Base-by-base conservation (phyloP, 2,329 filamentous ascomycete genomes). In the Xenoacremonium recifei region DNA sequence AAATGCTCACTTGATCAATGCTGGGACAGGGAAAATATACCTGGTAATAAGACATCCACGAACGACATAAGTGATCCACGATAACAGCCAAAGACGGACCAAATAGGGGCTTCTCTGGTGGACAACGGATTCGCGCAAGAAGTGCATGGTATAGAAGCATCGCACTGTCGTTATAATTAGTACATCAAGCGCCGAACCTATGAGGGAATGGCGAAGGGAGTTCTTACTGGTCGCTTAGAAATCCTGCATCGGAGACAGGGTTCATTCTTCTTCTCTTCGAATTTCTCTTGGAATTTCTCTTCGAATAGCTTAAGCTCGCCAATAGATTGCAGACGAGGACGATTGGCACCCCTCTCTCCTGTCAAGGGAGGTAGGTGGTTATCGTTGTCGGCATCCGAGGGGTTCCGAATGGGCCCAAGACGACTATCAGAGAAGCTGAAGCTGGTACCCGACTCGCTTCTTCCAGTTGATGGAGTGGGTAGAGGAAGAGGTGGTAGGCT, bases 291-390 rank as follows among this genome's bases (percentile, higher is more conserved):
- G n/a, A n/a, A n/a, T n/a, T n/a, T n/a, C 25, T 75, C 70, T 29
- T 67, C 70, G 15, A 75, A 64, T 7, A 80, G 65, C 30, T 68
- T 69, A 4, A 81, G 67, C 57, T 80, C 77, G 31, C 72, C 76
- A 34, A 81, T 80, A 15, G 77, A 80, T 53, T 80, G 70, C 2
- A 81, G 62, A 18, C 75, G 71, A 27, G 73, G 70, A 48, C 76
- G 75, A 4, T 73, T 75, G 21, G 74, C 68, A n/a, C n/a, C n/a
- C 32, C 75, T 69, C 39, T 71, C 76, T 48, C 71, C 67, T 58
- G 79, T 79, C 41, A 80, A 53, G 4, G 77, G 77, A 6, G 77
- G 77, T 3, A 81, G 63, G 30, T 77, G 60, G 15, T 75, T 69
- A 40, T 80, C 76, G 27, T 68, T 63, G 35, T 77, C 73, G 2